Conservation (phyloP, 345 rosid genomes). For the Chamaenerion angustifolium region DNA sequence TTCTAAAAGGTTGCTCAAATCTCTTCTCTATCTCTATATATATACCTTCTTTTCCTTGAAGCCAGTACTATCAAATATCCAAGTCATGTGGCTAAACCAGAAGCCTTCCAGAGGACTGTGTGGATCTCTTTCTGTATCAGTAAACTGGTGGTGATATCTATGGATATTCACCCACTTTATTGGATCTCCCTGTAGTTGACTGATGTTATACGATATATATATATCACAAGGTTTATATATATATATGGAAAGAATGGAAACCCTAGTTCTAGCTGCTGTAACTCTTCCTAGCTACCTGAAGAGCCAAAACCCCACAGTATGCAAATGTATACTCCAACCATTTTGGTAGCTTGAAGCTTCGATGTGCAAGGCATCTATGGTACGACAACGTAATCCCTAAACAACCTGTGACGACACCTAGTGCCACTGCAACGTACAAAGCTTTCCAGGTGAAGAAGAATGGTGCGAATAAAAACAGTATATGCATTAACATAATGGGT, state of each 20-base stretch:
- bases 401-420: conserved; percentile 50
- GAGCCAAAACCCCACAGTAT: conserved; percentile 65
- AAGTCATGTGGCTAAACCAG: conserved; percentile 81
- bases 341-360: conserved; percentile 66
- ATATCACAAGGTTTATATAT: too few species aligned
- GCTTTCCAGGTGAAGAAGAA: conserved; percentile 69
- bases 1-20: too few species aligned
- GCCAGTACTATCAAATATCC: conserved; percentile 62
- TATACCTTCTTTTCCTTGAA: conserved; percentile 18
- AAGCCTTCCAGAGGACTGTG: conserved; percentile 89
- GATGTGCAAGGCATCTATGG: conserved; percentile 60
- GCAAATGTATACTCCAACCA: conserved; percentile 89
- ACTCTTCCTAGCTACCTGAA: conserved; percentile 47
- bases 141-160: conserved; percentile 76
- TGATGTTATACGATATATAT: too few species aligned
- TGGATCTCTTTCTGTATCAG: conserved; percentile 85
- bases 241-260: neutral
- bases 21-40: too few species aligned
- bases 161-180: conserved; percentile 93
- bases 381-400: conserved; percentile 61
- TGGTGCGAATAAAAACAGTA: conserved; percentile 59
- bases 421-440: conserved; percentile 41
- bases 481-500: conserved; percentile 44
- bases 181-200: conserved; percentile 38
- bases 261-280: too few species aligned